These are phyloP conservation scores for Metschnikowia santaceciliae DNA, from an alignment of 805 yeast genomes.

Conservation along the genomic window DNA sequence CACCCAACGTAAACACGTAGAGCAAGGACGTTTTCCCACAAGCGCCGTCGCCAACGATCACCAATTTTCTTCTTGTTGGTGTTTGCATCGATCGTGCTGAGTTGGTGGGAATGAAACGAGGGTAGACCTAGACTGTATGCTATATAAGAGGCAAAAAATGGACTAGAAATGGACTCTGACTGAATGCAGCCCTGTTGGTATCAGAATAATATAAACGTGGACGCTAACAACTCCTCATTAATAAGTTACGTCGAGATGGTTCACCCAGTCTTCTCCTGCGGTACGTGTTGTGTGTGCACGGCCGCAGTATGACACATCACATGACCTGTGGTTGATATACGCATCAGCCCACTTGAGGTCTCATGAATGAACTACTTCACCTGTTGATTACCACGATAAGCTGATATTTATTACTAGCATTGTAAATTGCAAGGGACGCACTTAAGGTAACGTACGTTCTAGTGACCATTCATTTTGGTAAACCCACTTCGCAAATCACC, in stretches of 20 bases:
- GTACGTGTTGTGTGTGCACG: neutral
- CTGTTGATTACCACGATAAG: neutral
- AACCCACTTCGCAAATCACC: neutral
- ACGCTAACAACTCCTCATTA: slow-evolving; percentile 1
- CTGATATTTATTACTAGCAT: neutral
- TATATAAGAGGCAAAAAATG: neutral
- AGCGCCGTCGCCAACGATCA: slow-evolving; percentile 93
- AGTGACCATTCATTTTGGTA: neutral
- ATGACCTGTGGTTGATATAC: neutral
- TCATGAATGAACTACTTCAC: neutral
- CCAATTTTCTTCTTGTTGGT: slow-evolving; percentile 58
- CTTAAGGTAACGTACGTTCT: neutral
- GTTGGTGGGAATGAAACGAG: no score
- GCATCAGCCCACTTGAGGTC: neutral
- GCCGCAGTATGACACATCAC: slow-evolving; percentile 2
- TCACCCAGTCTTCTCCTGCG: neutral
- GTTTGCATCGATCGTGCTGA: slow-evolving; percentile 7
- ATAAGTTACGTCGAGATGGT: neutral
- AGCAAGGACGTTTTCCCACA: slow-evolving; percentile 89
- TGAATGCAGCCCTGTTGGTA: neutral
- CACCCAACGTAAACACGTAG: slow-evolving; percentile 90
- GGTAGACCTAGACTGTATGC: neutral
- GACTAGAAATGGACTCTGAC: neutral
- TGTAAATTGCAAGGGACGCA: neutral
- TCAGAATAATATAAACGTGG: neutral